Base-by-base conservation (phyloP, 495 filamentous ascomycete species). In the Hypoxylon intermedium region DNA sequence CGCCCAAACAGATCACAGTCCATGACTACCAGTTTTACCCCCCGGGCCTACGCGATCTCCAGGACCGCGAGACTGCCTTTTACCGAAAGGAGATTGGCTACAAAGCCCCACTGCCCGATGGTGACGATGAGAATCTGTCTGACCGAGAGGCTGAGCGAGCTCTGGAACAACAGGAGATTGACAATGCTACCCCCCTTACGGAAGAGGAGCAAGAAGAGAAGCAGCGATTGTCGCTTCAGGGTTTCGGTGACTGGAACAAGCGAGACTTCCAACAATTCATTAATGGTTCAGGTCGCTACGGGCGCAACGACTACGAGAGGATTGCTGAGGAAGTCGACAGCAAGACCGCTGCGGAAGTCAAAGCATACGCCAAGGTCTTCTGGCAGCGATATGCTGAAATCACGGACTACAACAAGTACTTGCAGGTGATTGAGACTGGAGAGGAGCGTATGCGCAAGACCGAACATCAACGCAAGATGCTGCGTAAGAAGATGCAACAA, bases 11-110 rank as follows among this genome's bases (percentile, higher is more conserved):
- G 67, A 81, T 96, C 19, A 75, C 86, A 2, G 87, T 96, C 30
- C 92, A 97, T 68, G 95, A 99, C 67, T 98, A 96, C 75, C 95
- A 99, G 62, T 99, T 99, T 80, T 99, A 95, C 67, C 93, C 92
- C 0, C 79, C 85, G 0, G 78, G 83, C 9, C 83, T 99, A 12
- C 84, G 85, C 28, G 91, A 97, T 61, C 82, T 99, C 9, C 95
- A 99, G 74, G 93, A 97, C 59, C 87, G 93, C 61, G 95, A 99
- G 75, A 97, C 93, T 0, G 95, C 95, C 0, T 96, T 83, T 71
- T 96, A 94, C 72, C 90, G 94, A 43, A 97, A 97, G 74, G 90
- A 97, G 71, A 96, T 96, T 52, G 87, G 88, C 13, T 94, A 97
- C 78, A 97, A 97, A 69, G 90, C 90, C 9, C 89, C 89, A 6